Base-by-base conservation (phyloP, 768 basidiomycete genomes). In the Asterophora parasitica region DNA sequence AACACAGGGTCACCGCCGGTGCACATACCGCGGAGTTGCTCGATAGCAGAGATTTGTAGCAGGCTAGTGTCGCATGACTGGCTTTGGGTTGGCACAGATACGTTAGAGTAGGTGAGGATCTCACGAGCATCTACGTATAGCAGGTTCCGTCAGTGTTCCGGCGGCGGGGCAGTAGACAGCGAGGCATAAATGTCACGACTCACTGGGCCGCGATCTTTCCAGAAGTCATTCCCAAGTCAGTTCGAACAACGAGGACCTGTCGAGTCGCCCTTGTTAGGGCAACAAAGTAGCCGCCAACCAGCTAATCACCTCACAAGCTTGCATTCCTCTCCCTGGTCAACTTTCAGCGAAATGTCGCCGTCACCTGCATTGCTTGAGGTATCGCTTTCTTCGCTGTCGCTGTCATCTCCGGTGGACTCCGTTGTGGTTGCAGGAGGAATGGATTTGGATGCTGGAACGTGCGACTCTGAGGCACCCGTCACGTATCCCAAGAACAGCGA, bases 191-290 rank as follows among this genome's bases (percentile, higher is more conserved):
- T 23, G 23, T 23, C 12, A 27, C 42, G 31, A 53, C 88, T 62
- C 72, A 96, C 82, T 95, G 92, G 20, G 92, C 92, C 32, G 82
- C 82, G 44, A 85, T 83, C 59, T 85, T 87, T 30, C 85, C 85
- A 8, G 81, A 59, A 12, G 77, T 72, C 85, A 87, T 85, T 43
- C 75, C 74, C 42, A 87, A 65, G 62, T 88, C 85, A 4, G 81
- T 81, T 41, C 71, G 68, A 43, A 85, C 82, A 23, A 82, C 75
- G 46, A 85, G 66, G 20, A 80, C 81, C 75, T 80, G 34, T 34
- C 12, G 15, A 8, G 42, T 27, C 3, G 30, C 30, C 46, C n/a
- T 38, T 19, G 23, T 52, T 27, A 17, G 46, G 39, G 20, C 38
- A 15, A 48, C 15, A 43, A 20, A 23, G 4, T 27, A 36, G 40